A percentile compares a stretch with the other conserved stretches of the same genome.
These are phyloP conservation scores for Mycena filopes DNA, from an alignment of 768 basidiomycete species.

Conservation along the genomic window DNA sequence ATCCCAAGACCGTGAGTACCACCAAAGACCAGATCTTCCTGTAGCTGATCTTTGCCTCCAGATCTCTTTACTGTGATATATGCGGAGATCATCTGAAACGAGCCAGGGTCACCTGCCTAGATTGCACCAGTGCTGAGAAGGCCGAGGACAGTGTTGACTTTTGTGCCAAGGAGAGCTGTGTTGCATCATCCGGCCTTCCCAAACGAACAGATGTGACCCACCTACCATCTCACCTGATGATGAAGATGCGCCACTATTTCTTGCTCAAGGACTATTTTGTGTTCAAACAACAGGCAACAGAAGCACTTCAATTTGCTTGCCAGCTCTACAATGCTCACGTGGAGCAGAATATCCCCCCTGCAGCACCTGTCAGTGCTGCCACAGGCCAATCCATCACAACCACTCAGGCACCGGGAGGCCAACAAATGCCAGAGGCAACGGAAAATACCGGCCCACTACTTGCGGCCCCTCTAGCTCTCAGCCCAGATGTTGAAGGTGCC, in stretches of 20 bases:
- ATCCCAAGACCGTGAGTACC: background rate
- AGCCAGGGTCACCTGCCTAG: background rate
- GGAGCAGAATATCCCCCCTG: too few relatives aligned
- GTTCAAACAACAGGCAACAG: background rate
- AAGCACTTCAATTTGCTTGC: too few relatives aligned
- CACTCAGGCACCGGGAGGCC: too few relatives aligned
- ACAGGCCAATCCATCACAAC: too few relatives aligned
- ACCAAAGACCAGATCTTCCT: background rate
- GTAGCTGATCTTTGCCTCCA: background rate
- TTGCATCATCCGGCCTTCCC: background rate
- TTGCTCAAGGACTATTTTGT: slow-evolving; percentile 5
- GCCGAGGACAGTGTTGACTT: background rate
- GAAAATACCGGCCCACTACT: too few relatives aligned
- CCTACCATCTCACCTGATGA: background rate
- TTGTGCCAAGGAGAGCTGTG: background rate
- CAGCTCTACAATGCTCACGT: too few relatives aligned
- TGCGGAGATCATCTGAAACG: background rate
- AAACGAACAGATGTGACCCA: background rate
- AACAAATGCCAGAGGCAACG: too few relatives aligned
- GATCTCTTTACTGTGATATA: background rate
- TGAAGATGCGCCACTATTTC: background rate
- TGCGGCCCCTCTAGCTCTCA: too few relatives aligned
- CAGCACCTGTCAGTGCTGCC: too few relatives aligned
- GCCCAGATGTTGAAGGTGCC: too few relatives aligned
- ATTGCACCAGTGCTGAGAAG: background rate